Conservation (phyloP, 73 alveolate species). For the Breviolum minutum region DNA sequence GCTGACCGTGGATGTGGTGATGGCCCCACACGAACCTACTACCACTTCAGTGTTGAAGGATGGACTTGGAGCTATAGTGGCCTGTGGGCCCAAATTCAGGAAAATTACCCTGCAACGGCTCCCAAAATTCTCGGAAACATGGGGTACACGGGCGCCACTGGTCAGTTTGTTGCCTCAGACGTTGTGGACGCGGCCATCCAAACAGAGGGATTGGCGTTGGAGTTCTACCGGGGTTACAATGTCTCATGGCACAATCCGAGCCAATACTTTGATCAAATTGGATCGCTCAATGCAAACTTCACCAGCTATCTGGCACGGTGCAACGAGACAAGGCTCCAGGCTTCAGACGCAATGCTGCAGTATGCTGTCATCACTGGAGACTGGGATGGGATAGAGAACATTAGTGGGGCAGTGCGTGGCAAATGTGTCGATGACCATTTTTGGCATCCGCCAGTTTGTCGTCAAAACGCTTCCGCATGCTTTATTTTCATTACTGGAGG, state of each 20-base stretch:
- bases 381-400: background rate
- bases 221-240: slow-evolving; percentile 1
- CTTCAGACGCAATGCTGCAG: background rate
- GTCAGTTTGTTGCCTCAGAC: background rate
- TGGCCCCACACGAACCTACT: background rate
- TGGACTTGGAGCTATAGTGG: background rate
- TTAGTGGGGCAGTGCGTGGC: background rate
- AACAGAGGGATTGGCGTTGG: background rate
- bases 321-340: background rate
- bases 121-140: background rate
- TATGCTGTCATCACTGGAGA: background rate
- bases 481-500: background rate
- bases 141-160: background rate
- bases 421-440: background rate
- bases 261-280: background rate
- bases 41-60: background rate
- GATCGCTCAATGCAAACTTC: background rate
- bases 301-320: background rate
- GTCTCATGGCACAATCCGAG: background rate
- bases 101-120: background rate
- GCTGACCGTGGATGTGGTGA: background rate
- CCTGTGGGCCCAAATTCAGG: background rate
- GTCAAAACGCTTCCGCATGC: background rate
- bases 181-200: background rate
- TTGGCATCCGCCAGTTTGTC: background rate